phyloP scores from a whole-genome alignment of 768 basidiomycete genomes.

The Rhodotorula diobovata region DNA sequence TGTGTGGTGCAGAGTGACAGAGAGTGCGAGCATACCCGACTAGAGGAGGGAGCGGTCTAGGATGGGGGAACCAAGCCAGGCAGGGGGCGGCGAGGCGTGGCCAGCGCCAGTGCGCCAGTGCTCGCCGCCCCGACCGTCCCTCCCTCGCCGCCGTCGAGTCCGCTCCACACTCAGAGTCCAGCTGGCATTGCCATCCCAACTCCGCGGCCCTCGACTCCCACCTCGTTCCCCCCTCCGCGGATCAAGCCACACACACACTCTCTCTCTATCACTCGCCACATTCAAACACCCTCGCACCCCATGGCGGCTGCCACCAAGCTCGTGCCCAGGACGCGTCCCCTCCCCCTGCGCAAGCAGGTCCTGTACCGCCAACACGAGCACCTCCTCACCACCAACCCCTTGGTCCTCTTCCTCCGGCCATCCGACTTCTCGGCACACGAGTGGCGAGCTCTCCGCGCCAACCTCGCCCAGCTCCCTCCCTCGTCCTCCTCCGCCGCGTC shows the following conservation, averaged over 20 bases:
- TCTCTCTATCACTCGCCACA: neutral
- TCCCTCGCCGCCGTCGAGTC: no score
- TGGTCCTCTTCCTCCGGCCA: conserved; percentile 74
- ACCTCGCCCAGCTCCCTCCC: conserved; percentile 57
- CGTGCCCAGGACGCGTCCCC: conserved; percentile 55
- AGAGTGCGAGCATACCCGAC: neutral
- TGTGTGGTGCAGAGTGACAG: neutral
- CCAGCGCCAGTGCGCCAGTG: no score
- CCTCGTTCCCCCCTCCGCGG: neutral
- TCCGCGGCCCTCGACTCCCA: no score
- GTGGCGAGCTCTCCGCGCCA: conserved; percentile 63
- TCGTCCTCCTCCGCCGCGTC: conserved; percentile 47
- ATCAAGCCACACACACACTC: neutral
- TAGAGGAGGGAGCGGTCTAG: neutral
- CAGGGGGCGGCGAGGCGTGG: no score
- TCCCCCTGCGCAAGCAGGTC: conserved; percentile 71
- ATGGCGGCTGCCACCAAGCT: neutral
- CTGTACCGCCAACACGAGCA: conserved; percentile 74
- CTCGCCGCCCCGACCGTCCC: no score
- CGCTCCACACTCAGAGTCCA: no score
- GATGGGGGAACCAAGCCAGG: neutral
- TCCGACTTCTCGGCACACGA: conserved; percentile 66
- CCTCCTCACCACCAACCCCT: conserved; percentile 60
- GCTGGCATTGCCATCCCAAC: no score
- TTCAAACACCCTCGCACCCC: neutral